Conservation (phyloP, 1,284 basidiomycete species). For the Xerocomus amazonicus region DNA sequence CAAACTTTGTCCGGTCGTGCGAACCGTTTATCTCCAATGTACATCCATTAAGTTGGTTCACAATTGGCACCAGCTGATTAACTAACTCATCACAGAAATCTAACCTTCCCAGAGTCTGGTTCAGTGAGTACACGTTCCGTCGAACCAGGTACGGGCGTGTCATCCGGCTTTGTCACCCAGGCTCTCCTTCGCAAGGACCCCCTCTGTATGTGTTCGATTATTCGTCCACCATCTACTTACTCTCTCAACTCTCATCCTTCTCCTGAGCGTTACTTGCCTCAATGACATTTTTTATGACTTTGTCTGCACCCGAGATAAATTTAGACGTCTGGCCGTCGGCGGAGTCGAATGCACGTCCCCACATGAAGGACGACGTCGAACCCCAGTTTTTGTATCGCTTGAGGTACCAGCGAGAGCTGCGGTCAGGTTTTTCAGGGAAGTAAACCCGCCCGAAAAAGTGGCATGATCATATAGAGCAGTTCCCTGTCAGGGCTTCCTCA, state of each 20-base stretch:
- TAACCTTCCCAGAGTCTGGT: too few species aligned
- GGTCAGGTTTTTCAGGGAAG: slow-evolving; percentile 17
- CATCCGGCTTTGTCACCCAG: slow-evolving; percentile 34
- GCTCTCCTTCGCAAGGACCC: slow-evolving; percentile 28
- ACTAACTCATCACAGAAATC: too few species aligned
- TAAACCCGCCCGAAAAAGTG: slow-evolving; percentile 13
- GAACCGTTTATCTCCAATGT: too few species aligned
- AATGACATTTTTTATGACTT: slow-evolving; percentile 19
- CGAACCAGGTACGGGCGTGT: slow-evolving; percentile 10
- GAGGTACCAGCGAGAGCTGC: slow-evolving; percentile 3
- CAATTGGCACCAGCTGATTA: too few species aligned
- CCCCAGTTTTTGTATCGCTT: slow-evolving; percentile 11
- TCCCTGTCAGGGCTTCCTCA: slow-evolving; percentile 10
- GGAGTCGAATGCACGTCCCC: slow-evolving; percentile 13
- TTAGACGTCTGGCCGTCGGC: slow-evolving; percentile 15
- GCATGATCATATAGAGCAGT: slow-evolving; percentile 16
- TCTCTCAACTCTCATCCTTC: slow-evolving; percentile 11
- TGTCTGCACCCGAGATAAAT: slow-evolving; percentile 3
- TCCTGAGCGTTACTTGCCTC: slow-evolving; percentile 16
- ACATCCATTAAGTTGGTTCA: too few species aligned
- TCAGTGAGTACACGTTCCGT: too few species aligned
- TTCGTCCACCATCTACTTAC: slow-evolving; percentile 17
- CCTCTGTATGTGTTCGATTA: slow-evolving; percentile 21
- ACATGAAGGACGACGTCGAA: slow-evolving; percentile 11
- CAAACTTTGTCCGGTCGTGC: too few species aligned